Conservation (phyloP, 2,329 filamentous ascomycete genomes). For the Hypocrella siamensis region DNA sequence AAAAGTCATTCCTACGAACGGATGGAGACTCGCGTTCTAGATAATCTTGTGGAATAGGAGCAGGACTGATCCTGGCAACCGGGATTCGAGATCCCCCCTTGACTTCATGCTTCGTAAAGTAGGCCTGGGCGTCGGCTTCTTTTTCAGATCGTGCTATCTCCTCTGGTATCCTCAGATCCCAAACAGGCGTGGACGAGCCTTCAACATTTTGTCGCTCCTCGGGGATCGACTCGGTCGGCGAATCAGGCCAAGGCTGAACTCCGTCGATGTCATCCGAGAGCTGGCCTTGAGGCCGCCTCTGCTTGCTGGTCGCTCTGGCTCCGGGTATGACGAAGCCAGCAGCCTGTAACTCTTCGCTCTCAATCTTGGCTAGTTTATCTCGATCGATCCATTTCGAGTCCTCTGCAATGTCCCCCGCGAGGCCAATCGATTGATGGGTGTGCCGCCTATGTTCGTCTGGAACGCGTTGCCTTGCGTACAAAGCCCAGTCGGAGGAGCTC, state of each 20-base stretch:
- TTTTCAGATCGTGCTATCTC: too few relatives aligned
- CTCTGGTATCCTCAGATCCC: conserved; percentile 63
- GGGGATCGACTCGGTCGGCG: conserved; percentile 21
- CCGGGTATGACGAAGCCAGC: conserved; percentile 52
- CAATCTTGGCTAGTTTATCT: conserved; percentile 69
- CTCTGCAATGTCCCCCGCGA: conserved; percentile 29
- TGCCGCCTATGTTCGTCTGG: conserved; percentile 12
- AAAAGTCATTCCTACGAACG: conserved; percentile 39
- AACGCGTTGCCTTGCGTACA: conserved; percentile 7
- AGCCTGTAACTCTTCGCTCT: conserved; percentile 65
- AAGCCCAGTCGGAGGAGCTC: conserved; percentile 5
- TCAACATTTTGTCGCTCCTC: conserved; percentile 11
- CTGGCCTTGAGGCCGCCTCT: conserved; percentile 12
- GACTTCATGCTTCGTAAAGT: conserved; percentile 33
- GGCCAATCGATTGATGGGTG: conserved; percentile 12
- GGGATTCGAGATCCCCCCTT: conserved; percentile 72
- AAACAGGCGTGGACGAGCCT: conserved; percentile 30
- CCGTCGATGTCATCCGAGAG: conserved; percentile 3
- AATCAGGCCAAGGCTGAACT: conserved; percentile 28
- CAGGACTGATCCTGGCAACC: conserved; percentile 63
- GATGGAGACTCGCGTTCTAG: conserved; percentile 60
- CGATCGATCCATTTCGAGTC: conserved; percentile 73
- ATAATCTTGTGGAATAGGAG: conserved; percentile 55
- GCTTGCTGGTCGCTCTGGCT: conserved; percentile 35
- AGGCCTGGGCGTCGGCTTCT: conserved; percentile 35